Percentiles rank a stretch among this genome's conserved stretches.
These are phyloP conservation scores for Lachancea quebecensis DNA, from an alignment of 805 yeast genomes.

Conservation along the genomic window DNA sequence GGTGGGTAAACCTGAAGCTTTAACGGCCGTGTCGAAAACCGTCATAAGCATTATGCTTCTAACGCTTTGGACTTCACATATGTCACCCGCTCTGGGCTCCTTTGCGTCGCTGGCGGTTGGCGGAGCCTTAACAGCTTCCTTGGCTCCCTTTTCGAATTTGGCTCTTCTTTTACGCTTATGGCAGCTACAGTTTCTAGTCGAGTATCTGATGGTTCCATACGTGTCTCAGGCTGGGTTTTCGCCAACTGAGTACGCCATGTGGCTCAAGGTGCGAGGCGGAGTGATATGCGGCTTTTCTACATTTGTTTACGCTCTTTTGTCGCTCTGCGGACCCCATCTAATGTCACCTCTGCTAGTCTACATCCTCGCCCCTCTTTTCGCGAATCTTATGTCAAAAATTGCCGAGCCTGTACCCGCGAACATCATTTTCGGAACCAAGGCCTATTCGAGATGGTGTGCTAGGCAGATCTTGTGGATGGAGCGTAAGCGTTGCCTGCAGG, in stretches of 20 bases:
- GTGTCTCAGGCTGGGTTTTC: slow-evolving; percentile 42
- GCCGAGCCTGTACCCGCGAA: slow-evolving; percentile 40
- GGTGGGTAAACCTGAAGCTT: neutral
- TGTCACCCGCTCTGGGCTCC: neutral
- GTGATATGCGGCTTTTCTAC: slow-evolving; percentile 50
- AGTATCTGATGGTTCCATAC: slow-evolving; percentile 45
- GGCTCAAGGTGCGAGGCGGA: slow-evolving; percentile 50
- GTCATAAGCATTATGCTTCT: neutral
- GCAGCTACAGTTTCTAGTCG: slow-evolving; percentile 32
- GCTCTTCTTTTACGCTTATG: slow-evolving; percentile 27
- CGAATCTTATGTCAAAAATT: slow-evolving; percentile 47
- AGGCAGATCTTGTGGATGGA: slow-evolving; percentile 27
- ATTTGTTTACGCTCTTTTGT: slow-evolving; percentile 37
- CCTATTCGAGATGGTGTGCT: slow-evolving; percentile 24
- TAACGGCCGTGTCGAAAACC: neutral
- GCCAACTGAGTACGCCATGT: slow-evolving; percentile 36
- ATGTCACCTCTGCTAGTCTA: slow-evolving; percentile 44
- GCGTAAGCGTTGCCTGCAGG: neutral
- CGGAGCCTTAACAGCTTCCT: neutral
- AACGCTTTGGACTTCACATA: neutral
- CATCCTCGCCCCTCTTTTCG: slow-evolving; percentile 47
- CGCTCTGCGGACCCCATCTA: slow-evolving; percentile 33
- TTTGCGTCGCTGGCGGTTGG: neutral
- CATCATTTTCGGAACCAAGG: slow-evolving; percentile 9
- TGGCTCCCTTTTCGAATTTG: neutral